These are phyloP conservation scores for Fusarium mexicanum DNA, from an alignment of 2,329 filamentous ascomycete genomes.

Conservation along the genomic window DNA sequence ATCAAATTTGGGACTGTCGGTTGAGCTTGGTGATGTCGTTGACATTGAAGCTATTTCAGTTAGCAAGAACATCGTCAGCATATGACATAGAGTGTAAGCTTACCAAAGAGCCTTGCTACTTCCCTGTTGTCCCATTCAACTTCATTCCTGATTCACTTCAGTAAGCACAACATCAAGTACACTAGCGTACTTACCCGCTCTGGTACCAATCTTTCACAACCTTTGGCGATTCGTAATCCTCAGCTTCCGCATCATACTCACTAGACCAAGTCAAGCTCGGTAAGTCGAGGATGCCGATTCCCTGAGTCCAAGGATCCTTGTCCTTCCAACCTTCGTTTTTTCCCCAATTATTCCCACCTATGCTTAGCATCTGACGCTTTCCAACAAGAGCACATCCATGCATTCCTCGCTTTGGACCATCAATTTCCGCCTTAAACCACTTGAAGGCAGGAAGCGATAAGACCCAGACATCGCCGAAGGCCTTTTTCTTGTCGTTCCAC, in stretches of 20 bases:
- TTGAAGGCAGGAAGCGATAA: background rate
- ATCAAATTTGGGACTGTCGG: fast-evolving
- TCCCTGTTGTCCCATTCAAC: background rate
- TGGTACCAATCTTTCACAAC: background rate
- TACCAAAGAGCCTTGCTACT: background rate
- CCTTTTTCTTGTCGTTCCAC: background rate
- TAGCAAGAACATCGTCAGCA: background rate
- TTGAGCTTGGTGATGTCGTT: background rate
- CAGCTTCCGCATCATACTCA: background rate
- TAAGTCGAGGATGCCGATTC: background rate
- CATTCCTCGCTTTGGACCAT: background rate
- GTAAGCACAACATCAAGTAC: fast-evolving
- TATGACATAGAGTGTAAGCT: background rate
- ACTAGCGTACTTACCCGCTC: background rate
- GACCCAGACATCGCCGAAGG: background rate
- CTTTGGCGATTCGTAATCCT: background rate
- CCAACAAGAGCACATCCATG: background rate
- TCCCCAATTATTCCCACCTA: background rate
- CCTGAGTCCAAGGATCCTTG: background rate
- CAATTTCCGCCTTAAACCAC: background rate
- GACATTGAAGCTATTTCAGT: background rate
- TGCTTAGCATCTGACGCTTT: background rate
- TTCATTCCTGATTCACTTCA: background rate
- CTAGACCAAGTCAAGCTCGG: background rate
- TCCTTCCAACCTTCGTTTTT: background rate